Conservation (phyloP, 2,329 filamentous ascomycete genomes). For the Sporothrix pallida region DNA sequence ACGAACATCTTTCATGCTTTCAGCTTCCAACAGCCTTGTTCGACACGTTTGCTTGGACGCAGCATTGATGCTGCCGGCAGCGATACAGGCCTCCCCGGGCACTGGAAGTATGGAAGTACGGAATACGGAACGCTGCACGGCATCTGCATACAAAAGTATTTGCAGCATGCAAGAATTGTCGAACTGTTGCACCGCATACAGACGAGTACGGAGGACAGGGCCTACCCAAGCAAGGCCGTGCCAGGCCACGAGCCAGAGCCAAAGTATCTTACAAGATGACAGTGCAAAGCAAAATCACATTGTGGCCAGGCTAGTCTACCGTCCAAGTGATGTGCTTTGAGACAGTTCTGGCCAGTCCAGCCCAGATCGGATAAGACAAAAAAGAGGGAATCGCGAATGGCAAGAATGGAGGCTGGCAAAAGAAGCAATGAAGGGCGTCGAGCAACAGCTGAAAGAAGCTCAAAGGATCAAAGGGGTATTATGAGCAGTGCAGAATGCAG, state of each 20-base stretch:
- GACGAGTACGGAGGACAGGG: slow-evolving; percentile 12
- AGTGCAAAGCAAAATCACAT: slow-evolving; percentile 5
- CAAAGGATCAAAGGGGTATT: not conserved
- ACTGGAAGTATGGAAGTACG: no score
- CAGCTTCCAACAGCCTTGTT: not conserved
- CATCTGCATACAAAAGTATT: not conserved
- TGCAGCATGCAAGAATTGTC: slow-evolving; percentile 4
- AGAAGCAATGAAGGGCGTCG: slow-evolving; percentile 6
- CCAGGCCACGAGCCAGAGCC: not conserved
- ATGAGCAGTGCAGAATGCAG: not conserved
- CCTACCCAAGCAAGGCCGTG: not conserved
- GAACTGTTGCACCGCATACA: slow-evolving; percentile 6
- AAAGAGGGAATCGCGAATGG: not conserved
- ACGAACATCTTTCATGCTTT: slow-evolving; percentile 18
- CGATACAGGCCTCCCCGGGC: not conserved
- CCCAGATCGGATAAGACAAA: not conserved
- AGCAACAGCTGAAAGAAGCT: slow-evolving; percentile 4
- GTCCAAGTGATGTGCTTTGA: not conserved
- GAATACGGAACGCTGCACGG: not conserved
- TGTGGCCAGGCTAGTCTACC: not conserved
- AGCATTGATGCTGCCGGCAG: slow-evolving; percentile 1
- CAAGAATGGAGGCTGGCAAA: slow-evolving; percentile 4
- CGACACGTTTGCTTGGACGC: not conserved
- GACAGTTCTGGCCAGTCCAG: no score
- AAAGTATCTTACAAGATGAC: not conserved